A percentile compares a stretch with the other conserved stretches of the same genome.
Evolutionary conservation across 495 filamentous ascomycete genomes (phyloP).

Genomic region (Annulohypoxylon maeteangense): DNA sequence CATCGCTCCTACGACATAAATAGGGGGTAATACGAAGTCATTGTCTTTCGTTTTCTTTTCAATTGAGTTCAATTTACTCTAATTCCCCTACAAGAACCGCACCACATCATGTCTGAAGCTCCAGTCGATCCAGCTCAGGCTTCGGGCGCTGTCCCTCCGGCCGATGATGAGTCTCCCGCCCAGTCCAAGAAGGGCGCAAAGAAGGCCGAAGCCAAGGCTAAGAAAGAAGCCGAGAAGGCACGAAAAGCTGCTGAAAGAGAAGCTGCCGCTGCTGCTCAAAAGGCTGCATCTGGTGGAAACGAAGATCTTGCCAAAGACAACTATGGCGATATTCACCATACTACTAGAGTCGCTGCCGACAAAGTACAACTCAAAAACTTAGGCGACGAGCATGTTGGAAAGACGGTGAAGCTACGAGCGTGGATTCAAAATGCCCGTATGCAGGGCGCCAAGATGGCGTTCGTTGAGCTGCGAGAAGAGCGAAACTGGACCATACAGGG

Average conservation of each 20-base stretch:
- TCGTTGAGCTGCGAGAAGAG: slow-evolving; percentile 88
- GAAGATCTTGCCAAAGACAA: slow-evolving; percentile 77
- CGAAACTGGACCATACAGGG: slow-evolving; percentile 82
- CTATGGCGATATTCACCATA: slow-evolving; percentile 65
- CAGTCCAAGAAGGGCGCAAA: slow-evolving; percentile 66
- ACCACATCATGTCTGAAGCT: slow-evolving; percentile 34
- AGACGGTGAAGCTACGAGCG: slow-evolving; percentile 81
- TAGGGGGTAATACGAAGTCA: not conserved
- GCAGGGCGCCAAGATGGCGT: slow-evolving; percentile 91
- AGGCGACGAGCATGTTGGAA: slow-evolving; percentile 69
- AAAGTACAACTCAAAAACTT: slow-evolving; percentile 65
- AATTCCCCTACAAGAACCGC: not conserved
- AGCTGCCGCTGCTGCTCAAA: slow-evolving; percentile 52
- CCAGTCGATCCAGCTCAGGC: slow-evolving; percentile 38
- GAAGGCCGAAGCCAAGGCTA: slow-evolving; percentile 65
- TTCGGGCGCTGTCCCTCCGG: slow-evolving; percentile 38
- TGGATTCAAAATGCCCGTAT: slow-evolving; percentile 87
- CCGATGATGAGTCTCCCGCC: slow-evolving; percentile 31
- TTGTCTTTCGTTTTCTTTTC: not conserved
- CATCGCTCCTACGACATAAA: slow-evolving; percentile 11
- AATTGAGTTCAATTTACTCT: not conserved
- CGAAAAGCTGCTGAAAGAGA: slow-evolving; percentile 61
- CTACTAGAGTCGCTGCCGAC: slow-evolving; percentile 49
- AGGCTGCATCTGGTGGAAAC: slow-evolving; percentile 62
- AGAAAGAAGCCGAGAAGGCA: slow-evolving; percentile 62